phyloP scores from a whole-genome alignment of 2,329 filamentous ascomycete genomes.

The Remersonia thermophila region DNA sequence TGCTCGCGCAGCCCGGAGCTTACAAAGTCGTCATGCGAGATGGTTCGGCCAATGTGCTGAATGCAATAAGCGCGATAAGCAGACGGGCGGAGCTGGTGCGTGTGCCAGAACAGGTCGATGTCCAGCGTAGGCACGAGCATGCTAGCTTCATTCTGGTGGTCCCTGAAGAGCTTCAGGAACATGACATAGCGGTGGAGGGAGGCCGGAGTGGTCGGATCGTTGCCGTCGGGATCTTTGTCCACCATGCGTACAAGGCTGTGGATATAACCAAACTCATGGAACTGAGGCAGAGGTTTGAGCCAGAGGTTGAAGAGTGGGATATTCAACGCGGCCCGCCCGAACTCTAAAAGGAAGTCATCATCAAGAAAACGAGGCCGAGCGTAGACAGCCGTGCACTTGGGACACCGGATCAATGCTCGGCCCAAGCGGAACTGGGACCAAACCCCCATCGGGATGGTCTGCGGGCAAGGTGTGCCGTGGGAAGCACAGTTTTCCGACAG shows the following conservation, averaged over 20 bases:
- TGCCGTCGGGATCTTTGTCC: no score
- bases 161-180: conserved; percentile 6
- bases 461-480: no score
- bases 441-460: conserved; percentile 1
- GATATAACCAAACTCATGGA: conserved; percentile 3
- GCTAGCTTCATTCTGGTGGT: neutral
- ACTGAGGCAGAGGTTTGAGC: conserved; percentile 5
- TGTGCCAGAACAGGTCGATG: conserved; percentile 12
- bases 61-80: conserved; percentile 7
- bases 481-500: neutral
- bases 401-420: neutral
- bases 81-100: conserved; percentile 7
- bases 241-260: neutral
- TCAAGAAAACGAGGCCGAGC: neutral
- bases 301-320: conserved; percentile 4
- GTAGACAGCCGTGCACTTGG: neutral
- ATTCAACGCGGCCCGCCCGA: neutral
- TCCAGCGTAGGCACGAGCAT: conserved; percentile 9
- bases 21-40: conserved; percentile 9
- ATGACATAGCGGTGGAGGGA: conserved; percentile 4
- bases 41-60: conserved; percentile 1
- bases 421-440: conserved; percentile 4
- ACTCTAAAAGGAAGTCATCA: neutral
- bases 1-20: neutral
- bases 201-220: neutral